Percentiles rank a stretch among this genome's conserved stretches.
Evolutionary conservation across 1,284 basidiomycete species (phyloP).

Genomic region (Moesziomyces sp.): DNA sequence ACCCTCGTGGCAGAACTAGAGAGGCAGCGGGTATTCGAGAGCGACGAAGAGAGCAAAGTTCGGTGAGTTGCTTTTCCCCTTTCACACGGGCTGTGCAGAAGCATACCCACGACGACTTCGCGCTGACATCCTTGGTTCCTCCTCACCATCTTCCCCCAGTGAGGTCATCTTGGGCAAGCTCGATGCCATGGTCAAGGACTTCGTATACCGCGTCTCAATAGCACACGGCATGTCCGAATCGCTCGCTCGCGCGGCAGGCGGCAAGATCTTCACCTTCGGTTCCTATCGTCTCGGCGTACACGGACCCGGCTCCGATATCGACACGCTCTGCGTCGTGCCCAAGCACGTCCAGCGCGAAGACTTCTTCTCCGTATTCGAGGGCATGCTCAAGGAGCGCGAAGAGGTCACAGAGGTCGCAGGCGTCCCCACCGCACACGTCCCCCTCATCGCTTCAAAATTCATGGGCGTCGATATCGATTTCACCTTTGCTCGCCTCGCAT

Average conservation of each 20-base stretch:
- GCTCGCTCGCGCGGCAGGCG: slow-evolving; percentile 86
- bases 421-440: slow-evolving; percentile 95
- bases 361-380: slow-evolving; percentile 92
- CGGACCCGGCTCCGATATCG: slow-evolving; percentile 95
- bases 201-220: slow-evolving; percentile 86
- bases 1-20: slow-evolving; percentile 89
- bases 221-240: slow-evolving; percentile 84
- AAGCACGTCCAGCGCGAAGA: slow-evolving; percentile 94
- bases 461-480: slow-evolving; percentile 94
- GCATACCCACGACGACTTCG: background rate
- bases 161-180: slow-evolving; percentile 92
- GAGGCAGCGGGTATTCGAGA: slow-evolving; percentile 88
- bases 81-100: slow-evolving; percentile 12
- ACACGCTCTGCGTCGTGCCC: slow-evolving; percentile 97
- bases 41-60: slow-evolving; percentile 84
- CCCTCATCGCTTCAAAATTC: slow-evolving; percentile 91
- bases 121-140: background rate
- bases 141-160: slow-evolving; percentile 70
- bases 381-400: slow-evolving; percentile 85
- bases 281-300: slow-evolving; percentile 87
- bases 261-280: slow-evolving; percentile 98
- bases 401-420: slow-evolving; percentile 89
- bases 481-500: slow-evolving; percentile 85
- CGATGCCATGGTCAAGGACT: slow-evolving; percentile 89
- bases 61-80: slow-evolving; percentile 74